Percentiles rank a stretch among this genome's conserved stretches.
These are phyloP conservation scores for Candida verbasci DNA, from an alignment of 805 yeast species.

Conservation along the genomic window DNA sequence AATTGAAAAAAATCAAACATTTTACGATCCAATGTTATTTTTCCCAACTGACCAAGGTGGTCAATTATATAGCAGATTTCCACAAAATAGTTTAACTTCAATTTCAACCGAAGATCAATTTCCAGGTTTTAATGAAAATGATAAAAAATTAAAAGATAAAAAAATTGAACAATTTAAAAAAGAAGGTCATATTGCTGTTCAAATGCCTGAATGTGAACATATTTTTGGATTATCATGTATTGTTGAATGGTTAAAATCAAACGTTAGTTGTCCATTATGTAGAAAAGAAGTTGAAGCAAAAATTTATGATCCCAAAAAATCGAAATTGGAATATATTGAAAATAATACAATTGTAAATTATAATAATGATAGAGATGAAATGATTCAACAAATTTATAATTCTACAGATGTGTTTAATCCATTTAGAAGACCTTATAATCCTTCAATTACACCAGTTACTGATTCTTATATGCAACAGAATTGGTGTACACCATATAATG, in stretches of 20 bases:
- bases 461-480: constrained; percentile 32
- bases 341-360: constrained; percentile 12
- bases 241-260: constrained; percentile 36
- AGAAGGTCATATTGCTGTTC: constrained; percentile 30
- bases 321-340: constrained; percentile 12
- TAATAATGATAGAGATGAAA: constrained; percentile 15
- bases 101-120: constrained; percentile 19
- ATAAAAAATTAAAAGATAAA: constrained; percentile 11
- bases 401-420: constrained; percentile 38
- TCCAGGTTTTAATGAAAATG: constrained; percentile 22
- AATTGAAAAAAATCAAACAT: constrained; percentile 8
- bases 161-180: constrained; percentile 8
- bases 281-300: constrained; percentile 31
- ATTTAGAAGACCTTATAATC: constrained; percentile 29
- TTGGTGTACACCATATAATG: constrained; percentile 23
- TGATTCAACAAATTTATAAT: constrained; percentile 21
- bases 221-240: constrained; percentile 39
- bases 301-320: constrained; percentile 14
- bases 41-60: constrained; percentile 27
- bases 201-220: constrained; percentile 40
- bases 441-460: constrained; percentile 34
- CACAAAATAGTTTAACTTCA: constrained; percentile 17
- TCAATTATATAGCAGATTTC: constrained; percentile 21
- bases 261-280: constrained; percentile 40
- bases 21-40: constrained; percentile 30